Conservation (phyloP, 768 basidiomycete genomes). For the Cystobasidium onofrii region DNA sequence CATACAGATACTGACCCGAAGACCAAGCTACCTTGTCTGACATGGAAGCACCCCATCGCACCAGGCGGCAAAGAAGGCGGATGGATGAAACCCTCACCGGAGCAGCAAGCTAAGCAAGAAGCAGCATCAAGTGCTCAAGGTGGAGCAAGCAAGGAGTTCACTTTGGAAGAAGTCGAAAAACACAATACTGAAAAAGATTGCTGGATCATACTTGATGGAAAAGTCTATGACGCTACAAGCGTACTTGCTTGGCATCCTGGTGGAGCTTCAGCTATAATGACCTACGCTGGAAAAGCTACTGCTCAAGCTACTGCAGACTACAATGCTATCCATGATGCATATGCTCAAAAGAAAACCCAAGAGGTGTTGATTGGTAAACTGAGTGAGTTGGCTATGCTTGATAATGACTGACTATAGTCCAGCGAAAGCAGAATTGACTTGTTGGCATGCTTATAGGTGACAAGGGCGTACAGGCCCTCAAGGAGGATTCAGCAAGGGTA, state of each 20-base stretch:
- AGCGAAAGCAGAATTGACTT: background rate
- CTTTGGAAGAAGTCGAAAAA: constrained; percentile 11
- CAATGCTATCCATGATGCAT: constrained; percentile 8
- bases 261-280: background rate
- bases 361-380: constrained; percentile 9
- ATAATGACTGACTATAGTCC: background rate
- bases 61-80: constrained; percentile 5
- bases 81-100: background rate
- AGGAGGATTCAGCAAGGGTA: background rate
- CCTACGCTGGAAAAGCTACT: constrained; percentile 15
- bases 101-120: background rate
- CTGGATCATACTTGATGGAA: constrained; percentile 9
- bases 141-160: constrained; percentile 10
- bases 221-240: constrained; percentile 2
- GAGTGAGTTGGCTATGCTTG: background rate
- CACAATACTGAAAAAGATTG: constrained; percentile 13
- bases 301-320: constrained; percentile 15
- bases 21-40: background rate
- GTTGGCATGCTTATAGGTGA: background rate
- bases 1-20: background rate
- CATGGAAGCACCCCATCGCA: constrained; percentile 3
- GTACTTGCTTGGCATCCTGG: constrained; percentile 15
- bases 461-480: background rate
- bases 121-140: background rate
- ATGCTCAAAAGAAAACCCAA: constrained; percentile 15